Evolutionary conservation across 768 basidiomycete genomes (phyloP), one percentile per base, ranked within the genome.

Genomic region (Lactarius quietus): DNA sequence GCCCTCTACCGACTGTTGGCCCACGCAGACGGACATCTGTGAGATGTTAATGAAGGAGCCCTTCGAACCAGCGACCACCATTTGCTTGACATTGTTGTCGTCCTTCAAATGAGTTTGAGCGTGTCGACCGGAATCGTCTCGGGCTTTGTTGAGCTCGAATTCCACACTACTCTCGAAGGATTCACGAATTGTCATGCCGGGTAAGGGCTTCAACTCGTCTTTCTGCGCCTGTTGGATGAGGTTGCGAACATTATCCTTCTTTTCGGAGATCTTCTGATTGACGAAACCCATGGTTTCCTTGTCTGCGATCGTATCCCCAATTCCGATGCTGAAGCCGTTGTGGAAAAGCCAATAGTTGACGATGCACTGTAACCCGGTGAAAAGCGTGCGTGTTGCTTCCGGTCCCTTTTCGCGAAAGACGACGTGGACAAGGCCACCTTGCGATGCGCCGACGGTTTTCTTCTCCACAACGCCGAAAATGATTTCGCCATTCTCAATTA

Each of bases 71-170:
- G 97, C 95, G 7, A 96, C 93, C 73, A 98, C 96, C 97, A 99
- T 99, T 84, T 98, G 97, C 83, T 98, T 99, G 80, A 98, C 95
- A 72, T 98, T 98, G 82, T 99, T 98, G 78, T 97, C 95, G 75
- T 93, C 93, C 83, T 98, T 98, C 83, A 98, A 81, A 74, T 89
- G 89, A 79, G 94, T 90, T 79, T 98, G 94, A n/a, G 95, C 96
- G 53, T 89, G 92, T 74, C 94, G 93, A 81, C 97, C 97, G 33
- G 94, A 94, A 55, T 85, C 84, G 73, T 98, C 97, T 82, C 95
- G 94, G 69, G 96, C 97, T 76, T 89, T 80, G 75, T 99, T 98
- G 71, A 99, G 84, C 74, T 93, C 86, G 31, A 86, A 86, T 72
- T 97, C 93, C 57, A 98, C 94, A 71, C 84, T 81, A 73, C 90